phyloP scores from a whole-genome alignment of 208 protist genomes.

The Naegleria fowleri region DNA sequence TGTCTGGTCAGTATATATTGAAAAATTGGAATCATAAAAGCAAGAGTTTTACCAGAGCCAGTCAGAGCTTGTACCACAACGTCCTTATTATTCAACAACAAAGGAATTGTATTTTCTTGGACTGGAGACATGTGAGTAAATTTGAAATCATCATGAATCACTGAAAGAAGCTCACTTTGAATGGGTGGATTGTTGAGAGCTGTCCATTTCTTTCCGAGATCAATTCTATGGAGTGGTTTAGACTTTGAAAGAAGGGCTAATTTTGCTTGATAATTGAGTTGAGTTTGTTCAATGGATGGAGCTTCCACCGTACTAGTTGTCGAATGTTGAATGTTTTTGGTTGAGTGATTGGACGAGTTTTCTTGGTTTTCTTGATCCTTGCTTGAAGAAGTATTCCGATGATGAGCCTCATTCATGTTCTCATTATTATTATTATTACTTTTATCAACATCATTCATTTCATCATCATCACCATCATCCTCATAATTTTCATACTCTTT shows the following conservation, averaged over 20 bases:
- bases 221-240: neutral
- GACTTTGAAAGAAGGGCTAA: neutral
- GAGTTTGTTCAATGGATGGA: too few species aligned
- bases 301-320: too few species aligned
- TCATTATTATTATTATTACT: too few species aligned
- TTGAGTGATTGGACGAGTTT: too few species aligned
- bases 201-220: neutral
- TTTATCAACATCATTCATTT: neutral
- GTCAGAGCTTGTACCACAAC: constrained; percentile 85
- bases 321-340: too few species aligned
- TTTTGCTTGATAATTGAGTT: too few species aligned
- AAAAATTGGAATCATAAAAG: constrained; percentile 76
- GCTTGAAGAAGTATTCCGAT: too few species aligned
- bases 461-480: neutral
- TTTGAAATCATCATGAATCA: constrained; percentile 47
- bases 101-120: constrained; percentile 77
- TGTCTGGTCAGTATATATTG: constrained; percentile 69
- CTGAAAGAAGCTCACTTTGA: neutral
- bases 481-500: neutral
- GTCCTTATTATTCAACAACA: constrained; percentile 76
- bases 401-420: too few species aligned
- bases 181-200: neutral
- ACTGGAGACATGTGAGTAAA: constrained; percentile 80
- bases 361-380: too few species aligned
- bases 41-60: constrained; percentile 85